Percentiles rank a stretch among this genome's conserved stretches.
Evolutionary conservation across 805 yeast genomes (phyloP).

Genomic region (Yarrowia keelungensis): DNA sequence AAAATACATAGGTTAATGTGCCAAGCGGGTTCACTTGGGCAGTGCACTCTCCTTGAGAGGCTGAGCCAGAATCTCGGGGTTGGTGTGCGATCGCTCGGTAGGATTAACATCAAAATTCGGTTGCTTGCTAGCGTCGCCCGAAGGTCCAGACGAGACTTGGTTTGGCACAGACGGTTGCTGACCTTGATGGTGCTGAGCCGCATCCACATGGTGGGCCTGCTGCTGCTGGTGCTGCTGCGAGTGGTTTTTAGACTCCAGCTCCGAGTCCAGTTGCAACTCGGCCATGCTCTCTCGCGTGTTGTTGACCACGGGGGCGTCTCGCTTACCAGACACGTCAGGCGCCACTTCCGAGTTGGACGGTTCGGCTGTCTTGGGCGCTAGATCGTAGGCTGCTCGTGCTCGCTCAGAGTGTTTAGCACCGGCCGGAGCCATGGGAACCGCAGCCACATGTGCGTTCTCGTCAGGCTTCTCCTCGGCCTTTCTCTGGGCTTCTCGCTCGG

Average conservation of each 20-base stretch:
- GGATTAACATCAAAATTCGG: conserved; percentile 19
- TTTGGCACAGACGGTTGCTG: too few species aligned
- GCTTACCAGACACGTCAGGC: conserved; percentile 18
- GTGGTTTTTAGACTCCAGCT: neutral
- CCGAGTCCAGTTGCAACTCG: neutral
- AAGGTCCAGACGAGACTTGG: too few species aligned
- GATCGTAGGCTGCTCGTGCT: neutral
- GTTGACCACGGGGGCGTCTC: neutral
- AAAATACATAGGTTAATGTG: neutral
- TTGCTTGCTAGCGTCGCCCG: neutral
- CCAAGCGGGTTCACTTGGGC: neutral
- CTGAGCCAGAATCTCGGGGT: conserved; percentile 7
- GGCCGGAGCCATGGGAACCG: neutral
- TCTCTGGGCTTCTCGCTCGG: neutral
- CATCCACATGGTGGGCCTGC: neutral
- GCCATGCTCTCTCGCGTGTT: conserved; percentile 10
- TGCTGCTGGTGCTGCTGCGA: conserved; percentile 15
- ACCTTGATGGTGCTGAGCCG: too few species aligned
- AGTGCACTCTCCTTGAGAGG: conserved; percentile 19
- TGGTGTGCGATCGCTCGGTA: neutral
- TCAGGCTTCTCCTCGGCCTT: conserved; percentile 6
- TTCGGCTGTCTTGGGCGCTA: neutral
- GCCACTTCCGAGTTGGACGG: conserved; percentile 7
- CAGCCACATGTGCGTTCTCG: neutral
- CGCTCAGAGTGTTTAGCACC: conserved; percentile 4